Conservation (phyloP, 129 eudicot species). For the Daucus carota region DH1_v3.0 NC_030387.2:13167501-13168000, state of each 20-base stretch:
- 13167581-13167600: slow-evolving; percentile 40
- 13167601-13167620: slow-evolving; percentile 57
- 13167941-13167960: slow-evolving; percentile 52
- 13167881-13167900: slow-evolving; percentile 57
- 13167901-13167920: slow-evolving; percentile 62
- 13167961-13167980: slow-evolving; percentile 40
- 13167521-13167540: slow-evolving; percentile 38
- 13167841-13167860: slow-evolving; percentile 50
- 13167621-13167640: slow-evolving; percentile 53
- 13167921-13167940: slow-evolving; percentile 49
- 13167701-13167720: slow-evolving; percentile 44
- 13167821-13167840: slow-evolving; percentile 41
- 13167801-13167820: slow-evolving; percentile 47
- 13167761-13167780: slow-evolving; percentile 38
- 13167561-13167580: slow-evolving; percentile 36
- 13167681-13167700: not conserved
- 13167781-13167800: slow-evolving; percentile 60
- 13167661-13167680: slow-evolving; percentile 17
- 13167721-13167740: slow-evolving; percentile 34
- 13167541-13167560: slow-evolving; percentile 45
- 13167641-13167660: slow-evolving; percentile 56
- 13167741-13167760: slow-evolving; percentile 32
- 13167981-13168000: slow-evolving; percentile 32
- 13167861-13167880: slow-evolving; percentile 51
- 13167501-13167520: slow-evolving; percentile 22